Evolutionary conservation across 2,329 filamentous ascomycete species (phyloP), one percentile per base, ranked within the genome.

Genomic region (Hawksworthiomyces lignivorus): DNA sequence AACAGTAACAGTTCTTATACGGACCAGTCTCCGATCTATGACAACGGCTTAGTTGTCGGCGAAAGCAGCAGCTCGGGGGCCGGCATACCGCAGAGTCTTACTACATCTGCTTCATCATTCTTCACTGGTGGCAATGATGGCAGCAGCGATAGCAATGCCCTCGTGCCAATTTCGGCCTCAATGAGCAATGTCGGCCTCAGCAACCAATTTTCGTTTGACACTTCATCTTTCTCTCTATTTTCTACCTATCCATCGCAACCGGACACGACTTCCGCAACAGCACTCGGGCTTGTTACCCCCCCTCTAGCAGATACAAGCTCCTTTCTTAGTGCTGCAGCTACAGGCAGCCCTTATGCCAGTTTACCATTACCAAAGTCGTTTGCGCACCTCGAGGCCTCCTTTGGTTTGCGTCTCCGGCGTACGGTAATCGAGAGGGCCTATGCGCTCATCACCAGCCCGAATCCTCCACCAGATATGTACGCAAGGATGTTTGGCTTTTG

Each of bases 341-440:
- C 54, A 41, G 50, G 40, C 57, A 56, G 7, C 54, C 43, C 59
- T 3, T 65, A 62, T 29, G 55, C 57, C 7, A 49, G 59, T 1
- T 56, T 73, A 14, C 60, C 66, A 1, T 48, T n/a, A n/a, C n/a
- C n/a, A n/a, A n/a, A n/a, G n/a, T n/a, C n/a, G n/a, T n/a, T n/a
- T n/a, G n/a, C n/a, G n/a, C n/a, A n/a, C n/a, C n/a, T n/a, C n/a
- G n/a, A n/a, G n/a, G n/a, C n/a, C 2, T 80, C 73, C 1, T 89
- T 94, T 51, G 78, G 79, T 10, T 76, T 84, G 7, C 73, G 82
- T 5, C 64, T 94, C 5, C 82, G 86, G 36, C 75, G 86, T 31
- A 69, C 69, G 40, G 70, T 77, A 3, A 51, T 80, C 1, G 84
- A 94, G 59, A 62, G 68, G 20, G 84, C 72, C 1, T 75, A 80